Evolutionary conservation across 257 asterid genomes (phyloP).

Genomic region (Salvia hispanica): DNA sequence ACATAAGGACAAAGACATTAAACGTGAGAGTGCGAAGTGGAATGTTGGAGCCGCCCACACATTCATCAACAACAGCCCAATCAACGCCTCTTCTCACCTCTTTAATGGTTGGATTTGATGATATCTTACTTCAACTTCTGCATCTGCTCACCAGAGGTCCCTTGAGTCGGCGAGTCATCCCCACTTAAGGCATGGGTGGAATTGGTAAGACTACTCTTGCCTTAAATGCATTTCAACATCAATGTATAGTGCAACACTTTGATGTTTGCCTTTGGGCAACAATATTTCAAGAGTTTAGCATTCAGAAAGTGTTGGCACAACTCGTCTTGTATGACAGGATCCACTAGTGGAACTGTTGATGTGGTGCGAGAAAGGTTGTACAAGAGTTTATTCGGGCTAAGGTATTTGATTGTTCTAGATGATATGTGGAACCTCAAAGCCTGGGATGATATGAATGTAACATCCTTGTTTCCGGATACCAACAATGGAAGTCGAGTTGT

Average conservation of each 20-base stretch:
- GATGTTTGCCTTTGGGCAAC: not conserved
- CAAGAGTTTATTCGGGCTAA: too few relatives aligned
- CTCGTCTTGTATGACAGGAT: too few relatives aligned
- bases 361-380: too few relatives aligned
- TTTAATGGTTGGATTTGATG: not conserved
- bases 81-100: not conserved
- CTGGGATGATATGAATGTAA: not conserved
- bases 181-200: slow-evolving; percentile 9
- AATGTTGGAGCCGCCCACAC: not conserved
- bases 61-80: not conserved
- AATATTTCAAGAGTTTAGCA: too few relatives aligned
- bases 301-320: too few relatives aligned
- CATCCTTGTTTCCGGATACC: not conserved
- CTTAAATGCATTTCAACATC: not conserved
- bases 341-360: too few relatives aligned
- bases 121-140: not conserved
- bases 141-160: not conserved
- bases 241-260: not conserved
- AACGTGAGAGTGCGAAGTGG: not conserved
- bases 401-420: too few relatives aligned
- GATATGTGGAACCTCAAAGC: slow-evolving; percentile 4
- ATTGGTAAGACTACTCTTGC: slow-evolving; percentile 1
- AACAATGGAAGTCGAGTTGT: not conserved
- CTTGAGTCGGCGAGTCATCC: not conserved
- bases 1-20: too few relatives aligned